Percentiles rank a stretch among this genome's conserved stretches.
These are phyloP conservation scores for Linum lewisii DNA, from an alignment of 345 rosid species.

Conservation along the genomic window DNA sequence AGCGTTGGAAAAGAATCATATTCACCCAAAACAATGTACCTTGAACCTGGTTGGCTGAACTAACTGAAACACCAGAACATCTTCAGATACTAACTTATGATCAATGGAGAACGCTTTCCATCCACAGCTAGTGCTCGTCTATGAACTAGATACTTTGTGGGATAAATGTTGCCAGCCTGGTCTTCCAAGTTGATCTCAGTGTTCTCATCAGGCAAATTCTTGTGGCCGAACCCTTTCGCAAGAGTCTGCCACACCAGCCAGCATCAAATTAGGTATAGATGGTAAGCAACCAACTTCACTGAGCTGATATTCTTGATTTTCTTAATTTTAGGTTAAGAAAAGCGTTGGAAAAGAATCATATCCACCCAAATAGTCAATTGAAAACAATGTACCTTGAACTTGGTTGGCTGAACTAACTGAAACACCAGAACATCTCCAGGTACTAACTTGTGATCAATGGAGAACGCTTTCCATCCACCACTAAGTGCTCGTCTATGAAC, in stretches of 20 bases:
- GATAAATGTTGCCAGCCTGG: conserved; percentile 6
- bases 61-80: conserved; percentile 23
- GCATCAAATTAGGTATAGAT: too few relatives aligned
- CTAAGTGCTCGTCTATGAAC: conserved; percentile 7
- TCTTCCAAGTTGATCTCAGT: conserved; percentile 16
- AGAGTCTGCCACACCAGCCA: too few relatives aligned
- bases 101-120: conserved; percentile 21
- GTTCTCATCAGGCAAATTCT: conserved; percentile 19
- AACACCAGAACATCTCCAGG: conserved; percentile 21
- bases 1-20: too few relatives aligned
- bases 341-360: too few relatives aligned
- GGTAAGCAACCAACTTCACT: too few relatives aligned
- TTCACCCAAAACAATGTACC: too few relatives aligned
- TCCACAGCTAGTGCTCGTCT: conserved; percentile 19
- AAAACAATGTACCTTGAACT: conserved; percentile 21
- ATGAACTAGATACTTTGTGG: conserved; percentile 9
- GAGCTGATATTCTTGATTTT: too few relatives aligned
- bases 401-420: conserved; percentile 18
- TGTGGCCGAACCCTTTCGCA: background rate
- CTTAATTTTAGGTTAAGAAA: conserved; percentile 12
- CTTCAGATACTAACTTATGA: conserved; percentile 12
- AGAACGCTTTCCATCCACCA: conserved; percentile 25
- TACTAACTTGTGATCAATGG: conserved; percentile 10
- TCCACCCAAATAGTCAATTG: too few relatives aligned
- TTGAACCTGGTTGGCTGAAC: conserved; percentile 17